Evolutionary conservation across 2,329 filamentous ascomycete genomes (phyloP), one percentile per base, ranked within the genome.

Genomic region (Apiospora malaysiana): DNA sequence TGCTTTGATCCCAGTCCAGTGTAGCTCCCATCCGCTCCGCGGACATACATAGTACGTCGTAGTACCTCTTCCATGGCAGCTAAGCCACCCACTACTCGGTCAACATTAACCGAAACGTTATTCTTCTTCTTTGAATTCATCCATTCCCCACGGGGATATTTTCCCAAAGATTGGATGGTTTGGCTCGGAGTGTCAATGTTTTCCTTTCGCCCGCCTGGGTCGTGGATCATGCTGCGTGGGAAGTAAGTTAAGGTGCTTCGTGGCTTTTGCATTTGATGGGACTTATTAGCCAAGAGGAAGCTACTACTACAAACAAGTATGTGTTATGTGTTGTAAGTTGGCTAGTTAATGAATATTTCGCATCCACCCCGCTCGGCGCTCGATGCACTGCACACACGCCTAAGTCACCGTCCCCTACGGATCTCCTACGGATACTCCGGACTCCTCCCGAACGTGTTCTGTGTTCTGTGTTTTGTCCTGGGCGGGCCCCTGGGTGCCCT

Each of bases 241-340:
- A 45, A 45, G 27, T 59, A 59, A 27, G 32, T 56, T 63, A 63
- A 63, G 56, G 32, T 63, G 56, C 56, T 56, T 40, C 56, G 27
- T 63, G 56, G 56, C 56, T 63, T 40, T 32, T 21, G 40, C 56
- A 45, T 21, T n/a, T 10, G 27, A n/a, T 27, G 27, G 51, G 51
- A 37, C 21, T 59, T 37, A n/a, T n/a, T n/a, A n/a, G n/a, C n/a
- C n/a, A n/a, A n/a, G n/a, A n/a, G n/a, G n/a, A n/a, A n/a, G n/a
- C n/a, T n/a, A n/a, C n/a, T n/a, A n/a, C n/a, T n/a, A n/a, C n/a
- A n/a, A n/a, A n/a, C n/a, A n/a, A n/a, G n/a, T 32, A 32, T 32
- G 32, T 32, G 32, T 32, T 40, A 27, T 18, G 51, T 37, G 51
- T 37, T 59, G 51, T 37, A 27, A 21, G 51, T 63, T 63, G 56